Percentiles rank a stretch among this genome's conserved stretches.
phyloP scores from a whole-genome alignment of 345 rosid species.

The Noccaea bulbosa region DNA sequence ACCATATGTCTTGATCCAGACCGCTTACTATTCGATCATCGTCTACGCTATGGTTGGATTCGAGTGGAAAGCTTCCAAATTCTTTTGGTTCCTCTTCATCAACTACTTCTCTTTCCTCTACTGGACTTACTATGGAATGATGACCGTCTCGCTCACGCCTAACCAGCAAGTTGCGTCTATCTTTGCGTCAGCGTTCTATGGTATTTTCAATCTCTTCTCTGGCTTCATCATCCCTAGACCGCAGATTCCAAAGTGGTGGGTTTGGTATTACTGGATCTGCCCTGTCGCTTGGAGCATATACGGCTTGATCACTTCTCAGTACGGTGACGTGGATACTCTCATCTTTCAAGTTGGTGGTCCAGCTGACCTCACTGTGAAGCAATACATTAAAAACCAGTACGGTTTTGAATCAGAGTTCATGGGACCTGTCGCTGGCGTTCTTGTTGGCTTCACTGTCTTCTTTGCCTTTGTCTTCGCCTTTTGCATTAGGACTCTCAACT shows the following conservation, averaged over 20 bases:
- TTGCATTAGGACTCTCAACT: slow-evolving; percentile 77
- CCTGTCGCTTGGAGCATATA: slow-evolving; percentile 82
- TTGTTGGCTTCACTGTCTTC: slow-evolving; percentile 62
- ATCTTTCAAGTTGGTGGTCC: slow-evolving; percentile 48
- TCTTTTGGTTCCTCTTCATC: slow-evolving; percentile 80
- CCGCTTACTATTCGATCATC: slow-evolving; percentile 64
- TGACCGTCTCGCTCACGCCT: slow-evolving; percentile 86
- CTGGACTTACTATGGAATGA: slow-evolving; percentile 96
- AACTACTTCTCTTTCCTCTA: slow-evolving; percentile 81
- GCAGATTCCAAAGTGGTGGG: slow-evolving; percentile 84
- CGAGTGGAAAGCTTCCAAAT: slow-evolving; percentile 71
- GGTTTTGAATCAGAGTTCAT: slow-evolving; percentile 76
- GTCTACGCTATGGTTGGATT: slow-evolving; percentile 80
- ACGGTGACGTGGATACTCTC: slow-evolving; percentile 51
- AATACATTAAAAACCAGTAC: slow-evolving; percentile 53
- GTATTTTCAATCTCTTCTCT: slow-evolving; percentile 78
- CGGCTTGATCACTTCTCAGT: slow-evolving; percentile 67
- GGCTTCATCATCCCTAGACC: slow-evolving; percentile 92
- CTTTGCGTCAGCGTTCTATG: slow-evolving; percentile 72
- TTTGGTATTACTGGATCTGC: slow-evolving; percentile 92
- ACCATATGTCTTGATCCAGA: slow-evolving; percentile 71
- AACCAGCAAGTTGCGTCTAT: slow-evolving; percentile 85
- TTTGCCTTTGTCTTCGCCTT: slow-evolving; percentile 79
- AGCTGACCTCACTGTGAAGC: slow-evolving; percentile 42
- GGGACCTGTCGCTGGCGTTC: slow-evolving; percentile 68